Evolutionary conservation across 1,284 basidiomycete genomes (phyloP).

Genomic region (Cutaneotrichosporon curvatum): DNA sequence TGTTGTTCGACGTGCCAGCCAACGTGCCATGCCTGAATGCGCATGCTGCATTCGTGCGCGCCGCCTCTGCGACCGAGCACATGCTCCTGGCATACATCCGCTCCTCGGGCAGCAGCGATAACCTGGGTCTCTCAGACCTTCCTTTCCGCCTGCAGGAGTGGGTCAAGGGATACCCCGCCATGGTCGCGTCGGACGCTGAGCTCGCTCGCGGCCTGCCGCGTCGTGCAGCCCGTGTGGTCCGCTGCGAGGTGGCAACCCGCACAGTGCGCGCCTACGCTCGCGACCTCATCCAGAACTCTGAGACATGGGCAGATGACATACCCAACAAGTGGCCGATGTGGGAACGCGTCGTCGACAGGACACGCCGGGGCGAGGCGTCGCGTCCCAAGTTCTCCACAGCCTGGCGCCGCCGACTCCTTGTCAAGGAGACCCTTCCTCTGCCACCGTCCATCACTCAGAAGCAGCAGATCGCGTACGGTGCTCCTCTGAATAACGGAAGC

Average conservation of each 20-base stretch:
- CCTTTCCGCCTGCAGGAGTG: conserved; percentile 72
- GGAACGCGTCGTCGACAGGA: conserved; percentile 30
- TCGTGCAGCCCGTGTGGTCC: conserved; percentile 62
- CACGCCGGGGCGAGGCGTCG: conserved; percentile 20
- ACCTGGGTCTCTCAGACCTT: conserved; percentile 56
- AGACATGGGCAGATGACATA: conserved; percentile 58
- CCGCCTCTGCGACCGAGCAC: conserved; percentile 79
- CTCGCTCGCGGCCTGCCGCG: conserved; percentile 52
- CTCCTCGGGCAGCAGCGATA: conserved; percentile 58
- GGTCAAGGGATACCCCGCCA: conserved; percentile 74
- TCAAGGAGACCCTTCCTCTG: conserved; percentile 30
- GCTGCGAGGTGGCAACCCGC: conserved; percentile 63
- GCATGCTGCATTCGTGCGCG: conserved; percentile 70
- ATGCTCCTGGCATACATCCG: conserved; percentile 76
- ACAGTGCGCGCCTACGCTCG: conserved; percentile 74
- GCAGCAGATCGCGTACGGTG: conserved; percentile 10
- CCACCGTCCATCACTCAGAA: conserved; percentile 11
- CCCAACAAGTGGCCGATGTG: conserved; percentile 30
- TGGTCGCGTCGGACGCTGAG: conserved; percentile 50
- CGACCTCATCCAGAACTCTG: conserved; percentile 66
- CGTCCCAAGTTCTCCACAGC: conserved; percentile 33
- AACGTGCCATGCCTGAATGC: conserved; percentile 62
- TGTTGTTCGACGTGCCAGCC: conserved; percentile 58
- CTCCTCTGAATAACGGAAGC: background rate
- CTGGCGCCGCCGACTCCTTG: conserved; percentile 31